phyloP scores from a whole-genome alignment of 1,139 yeast species.

The Citeromyces siamensis region DNA sequence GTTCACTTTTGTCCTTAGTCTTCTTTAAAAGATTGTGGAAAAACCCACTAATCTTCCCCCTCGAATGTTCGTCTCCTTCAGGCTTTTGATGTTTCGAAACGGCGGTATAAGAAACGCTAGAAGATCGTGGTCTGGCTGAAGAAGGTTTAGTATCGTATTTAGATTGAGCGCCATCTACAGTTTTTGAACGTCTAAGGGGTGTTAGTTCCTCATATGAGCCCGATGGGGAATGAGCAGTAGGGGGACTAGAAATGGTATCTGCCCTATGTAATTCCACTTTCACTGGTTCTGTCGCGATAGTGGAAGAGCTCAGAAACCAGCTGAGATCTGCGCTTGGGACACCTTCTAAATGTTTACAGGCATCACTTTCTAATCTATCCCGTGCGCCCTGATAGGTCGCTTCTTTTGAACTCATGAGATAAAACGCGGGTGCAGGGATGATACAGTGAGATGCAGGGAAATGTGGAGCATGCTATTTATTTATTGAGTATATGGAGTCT shows the following conservation, averaged over 20 bases:
- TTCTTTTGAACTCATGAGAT: conserved; percentile 3
- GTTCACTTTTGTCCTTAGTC: not conserved
- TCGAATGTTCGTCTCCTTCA: not conserved
- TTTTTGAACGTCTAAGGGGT: not conserved
- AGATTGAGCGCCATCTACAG: not conserved
- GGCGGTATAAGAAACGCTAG: not conserved
- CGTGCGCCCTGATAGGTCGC: conserved; percentile 5
- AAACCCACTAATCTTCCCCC: not conserved
- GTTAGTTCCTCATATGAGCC: not conserved
- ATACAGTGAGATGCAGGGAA: not conserved
- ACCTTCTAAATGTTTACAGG: conserved; percentile 7
- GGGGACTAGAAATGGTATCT: not conserved
- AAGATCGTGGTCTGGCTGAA: not conserved
- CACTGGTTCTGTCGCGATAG: not conserved
- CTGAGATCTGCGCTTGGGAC: conserved; percentile 5
- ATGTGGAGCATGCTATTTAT: too few species aligned
- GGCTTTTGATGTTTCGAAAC: too few species aligned
- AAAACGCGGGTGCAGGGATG: conserved; percentile 1
- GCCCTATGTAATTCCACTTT: not conserved
- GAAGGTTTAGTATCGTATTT: not conserved
- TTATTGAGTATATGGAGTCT: too few species aligned
- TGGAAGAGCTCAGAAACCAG: not conserved
- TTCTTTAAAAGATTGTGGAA: not conserved
- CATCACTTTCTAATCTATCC: conserved; percentile 7
- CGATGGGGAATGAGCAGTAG: not conserved